Conservation (phyloP, 495 filamentous ascomycete genomes). For the Hypoxylon fragiforme region DNA sequence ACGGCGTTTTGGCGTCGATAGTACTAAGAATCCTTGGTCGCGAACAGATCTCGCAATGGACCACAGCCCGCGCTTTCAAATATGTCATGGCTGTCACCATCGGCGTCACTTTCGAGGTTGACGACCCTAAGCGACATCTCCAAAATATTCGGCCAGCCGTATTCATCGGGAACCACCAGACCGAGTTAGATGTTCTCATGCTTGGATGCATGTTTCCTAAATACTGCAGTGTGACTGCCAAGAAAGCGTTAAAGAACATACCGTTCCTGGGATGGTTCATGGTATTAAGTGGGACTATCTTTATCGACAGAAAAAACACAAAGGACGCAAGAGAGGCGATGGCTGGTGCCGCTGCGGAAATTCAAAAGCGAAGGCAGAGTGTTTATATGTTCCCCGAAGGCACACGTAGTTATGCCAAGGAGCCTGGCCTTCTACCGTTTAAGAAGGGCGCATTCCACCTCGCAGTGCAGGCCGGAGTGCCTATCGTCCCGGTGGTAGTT, state of each 20-base stretch:
- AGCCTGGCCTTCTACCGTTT: slow-evolving; percentile 81
- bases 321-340: slow-evolving; percentile 83
- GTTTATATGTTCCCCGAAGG: slow-evolving; percentile 96
- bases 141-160: slow-evolving; percentile 74
- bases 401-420: slow-evolving; percentile 83
- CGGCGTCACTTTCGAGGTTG: slow-evolving; percentile 76
- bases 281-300: slow-evolving; percentile 84
- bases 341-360: slow-evolving; percentile 77
- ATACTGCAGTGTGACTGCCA: slow-evolving; percentile 92
- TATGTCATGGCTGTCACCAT: slow-evolving; percentile 74
- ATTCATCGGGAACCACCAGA: slow-evolving; percentile 92
- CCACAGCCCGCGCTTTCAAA: slow-evolving; percentile 79
- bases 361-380: slow-evolving; percentile 73
- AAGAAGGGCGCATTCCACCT: slow-evolving; percentile 99
- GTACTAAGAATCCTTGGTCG: slow-evolving; percentile 70
- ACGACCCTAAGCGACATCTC: slow-evolving; percentile 67
- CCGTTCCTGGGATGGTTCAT: slow-evolving; percentile 98
- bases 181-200: slow-evolving; percentile 91
- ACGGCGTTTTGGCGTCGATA: slow-evolving; percentile 77
- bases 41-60: slow-evolving; percentile 81
- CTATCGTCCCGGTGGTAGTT: slow-evolving; percentile 84
- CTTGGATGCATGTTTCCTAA: slow-evolving; percentile 84
- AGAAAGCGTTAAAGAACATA: slow-evolving; percentile 76
- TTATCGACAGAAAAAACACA: slow-evolving; percentile 87
- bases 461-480: slow-evolving; percentile 89